phyloP scores from a whole-genome alignment of 768 basidiomycete genomes.

The Boletus sp. region DNA sequence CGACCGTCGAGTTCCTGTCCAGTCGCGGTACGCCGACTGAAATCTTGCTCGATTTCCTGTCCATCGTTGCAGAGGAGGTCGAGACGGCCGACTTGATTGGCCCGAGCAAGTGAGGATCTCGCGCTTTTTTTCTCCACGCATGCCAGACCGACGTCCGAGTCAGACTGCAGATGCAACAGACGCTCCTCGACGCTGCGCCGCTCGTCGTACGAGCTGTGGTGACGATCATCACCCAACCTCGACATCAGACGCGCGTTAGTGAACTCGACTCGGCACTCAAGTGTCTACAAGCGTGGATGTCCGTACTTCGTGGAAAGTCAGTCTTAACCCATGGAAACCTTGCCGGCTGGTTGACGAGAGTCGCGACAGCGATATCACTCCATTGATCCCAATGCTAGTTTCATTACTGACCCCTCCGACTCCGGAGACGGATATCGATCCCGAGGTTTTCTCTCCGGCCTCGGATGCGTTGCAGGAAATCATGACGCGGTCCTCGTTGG shows the following conservation, averaged over 20 bases:
- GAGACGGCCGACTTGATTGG: constrained; percentile 72
- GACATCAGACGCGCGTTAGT: constrained; percentile 25
- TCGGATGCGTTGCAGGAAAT: constrained; percentile 78
- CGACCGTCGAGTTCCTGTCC: constrained; percentile 62
- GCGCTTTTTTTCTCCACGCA: not conserved
- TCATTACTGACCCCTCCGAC: constrained; percentile 37
- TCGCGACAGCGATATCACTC: constrained; percentile 58
- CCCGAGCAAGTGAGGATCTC: constrained; percentile 59
- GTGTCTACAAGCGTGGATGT: constrained; percentile 84
- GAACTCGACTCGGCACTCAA: constrained; percentile 72
- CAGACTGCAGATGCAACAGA: constrained; percentile 64
- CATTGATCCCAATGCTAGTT: constrained; percentile 65
- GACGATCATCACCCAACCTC: constrained; percentile 48
- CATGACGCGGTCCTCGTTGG: constrained; percentile 68
- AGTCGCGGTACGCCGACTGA: constrained; percentile 56
- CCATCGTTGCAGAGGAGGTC: constrained; percentile 84
- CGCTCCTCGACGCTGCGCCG: constrained; percentile 63
- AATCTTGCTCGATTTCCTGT: constrained; percentile 68
- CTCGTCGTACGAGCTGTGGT: constrained; percentile 71
- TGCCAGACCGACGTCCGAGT: constrained; percentile 7
- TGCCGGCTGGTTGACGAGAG: not conserved
- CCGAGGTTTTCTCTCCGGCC: constrained; percentile 57
- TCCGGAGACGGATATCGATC: constrained; percentile 38
- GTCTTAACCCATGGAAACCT: constrained; percentile 16
- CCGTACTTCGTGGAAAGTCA: constrained; percentile 65